Evolutionary conservation across 306 rosid species (phyloP).

Genomic region (Carpinus viminea): DNA sequence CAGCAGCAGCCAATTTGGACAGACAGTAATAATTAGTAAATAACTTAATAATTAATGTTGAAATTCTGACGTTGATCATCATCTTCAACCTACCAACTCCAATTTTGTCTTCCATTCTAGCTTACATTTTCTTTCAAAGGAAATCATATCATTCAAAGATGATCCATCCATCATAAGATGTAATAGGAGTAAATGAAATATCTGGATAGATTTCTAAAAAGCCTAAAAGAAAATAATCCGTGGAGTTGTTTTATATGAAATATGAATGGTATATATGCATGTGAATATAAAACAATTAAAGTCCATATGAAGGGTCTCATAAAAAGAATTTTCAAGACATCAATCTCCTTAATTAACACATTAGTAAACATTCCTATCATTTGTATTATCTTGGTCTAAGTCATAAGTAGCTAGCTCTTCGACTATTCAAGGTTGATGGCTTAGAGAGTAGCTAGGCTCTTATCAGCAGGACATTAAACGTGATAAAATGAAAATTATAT

Average conservation of each 20-base stretch:
- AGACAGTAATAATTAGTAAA: background rate
- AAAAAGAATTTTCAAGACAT: too few species aligned
- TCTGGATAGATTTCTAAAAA: too few species aligned
- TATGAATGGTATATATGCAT: too few species aligned
- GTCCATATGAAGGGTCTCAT: too few species aligned
- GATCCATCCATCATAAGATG: background rate
- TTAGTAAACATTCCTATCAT: background rate
- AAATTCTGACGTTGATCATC: background rate
- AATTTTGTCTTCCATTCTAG: background rate
- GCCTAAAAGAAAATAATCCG: too few species aligned
- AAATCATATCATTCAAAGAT: background rate
- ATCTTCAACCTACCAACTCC: background rate
- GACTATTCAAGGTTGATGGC: conserved; percentile 8
- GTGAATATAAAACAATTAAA: too few species aligned
- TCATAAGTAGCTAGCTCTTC: background rate
- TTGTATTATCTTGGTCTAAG: background rate
- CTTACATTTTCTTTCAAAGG: background rate
- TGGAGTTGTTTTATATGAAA: too few species aligned
- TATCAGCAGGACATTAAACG: background rate
- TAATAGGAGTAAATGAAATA: background rate
- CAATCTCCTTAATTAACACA: background rate
- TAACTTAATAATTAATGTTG: conserved; percentile 7
- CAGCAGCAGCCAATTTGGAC: conserved; percentile 33
- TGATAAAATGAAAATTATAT: background rate
- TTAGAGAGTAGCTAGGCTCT: background rate